Conservation (phyloP, 352 stramenopile species). For the Phytophthora tubulina region DNA sequence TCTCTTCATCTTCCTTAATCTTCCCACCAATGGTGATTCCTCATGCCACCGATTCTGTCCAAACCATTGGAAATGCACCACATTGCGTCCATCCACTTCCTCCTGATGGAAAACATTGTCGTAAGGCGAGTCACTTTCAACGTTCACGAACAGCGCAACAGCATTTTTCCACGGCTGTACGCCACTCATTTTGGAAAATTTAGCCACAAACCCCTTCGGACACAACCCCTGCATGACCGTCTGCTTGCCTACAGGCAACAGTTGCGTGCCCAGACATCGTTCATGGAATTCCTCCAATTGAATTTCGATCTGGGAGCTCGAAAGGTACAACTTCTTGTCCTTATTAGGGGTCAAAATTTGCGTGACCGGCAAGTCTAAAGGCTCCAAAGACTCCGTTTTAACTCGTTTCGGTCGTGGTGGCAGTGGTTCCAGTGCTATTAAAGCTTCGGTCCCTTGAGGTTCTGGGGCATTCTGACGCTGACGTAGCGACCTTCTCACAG, state of each 20-base stretch:
- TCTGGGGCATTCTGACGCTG: slow-evolving; percentile 22
- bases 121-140: slow-evolving; percentile 44
- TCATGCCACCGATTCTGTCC: slow-evolving; percentile 45
- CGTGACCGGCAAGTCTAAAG: slow-evolving; percentile 23
- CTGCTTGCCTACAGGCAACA: slow-evolving; percentile 61
- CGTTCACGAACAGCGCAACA: slow-evolving; percentile 66
- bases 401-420: slow-evolving; percentile 5
- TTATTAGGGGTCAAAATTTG: neutral
- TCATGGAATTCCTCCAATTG: slow-evolving; percentile 55
- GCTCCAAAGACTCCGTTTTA: neutral
- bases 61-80: slow-evolving; percentile 73
- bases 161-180: slow-evolving; percentile 68
- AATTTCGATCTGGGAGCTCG: slow-evolving; percentile 47
- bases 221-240: slow-evolving; percentile 64
- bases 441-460: neutral
- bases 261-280: slow-evolving; percentile 58
- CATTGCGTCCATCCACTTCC: slow-evolving; percentile 2
- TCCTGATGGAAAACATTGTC: slow-evolving; percentile 61
- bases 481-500: slow-evolving; percentile 40
- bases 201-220: slow-evolving; percentile 29
- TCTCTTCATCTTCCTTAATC: slow-evolving; percentile 38
- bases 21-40: slow-evolving; percentile 41
- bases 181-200: slow-evolving; percentile 60
- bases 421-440: neutral
- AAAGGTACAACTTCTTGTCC: slow-evolving; percentile 17